Evolutionary conservation across 2,329 filamentous ascomycete genomes (phyloP), one percentile per base, ranked within the genome.

Genomic region (Stagonosporopsis vannaccii): DNA sequence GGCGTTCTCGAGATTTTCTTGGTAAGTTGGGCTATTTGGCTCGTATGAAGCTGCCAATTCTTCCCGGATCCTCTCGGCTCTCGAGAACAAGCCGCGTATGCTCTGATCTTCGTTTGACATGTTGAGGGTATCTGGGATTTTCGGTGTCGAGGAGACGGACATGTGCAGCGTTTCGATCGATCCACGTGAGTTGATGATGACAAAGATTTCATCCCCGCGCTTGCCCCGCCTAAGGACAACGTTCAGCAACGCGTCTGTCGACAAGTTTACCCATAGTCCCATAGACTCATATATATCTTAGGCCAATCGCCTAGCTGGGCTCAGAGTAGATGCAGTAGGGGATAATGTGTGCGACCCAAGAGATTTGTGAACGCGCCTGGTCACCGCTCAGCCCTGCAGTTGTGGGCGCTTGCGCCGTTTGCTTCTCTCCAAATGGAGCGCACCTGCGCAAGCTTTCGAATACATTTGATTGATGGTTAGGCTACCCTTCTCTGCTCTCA

Each of bases 1-100:
- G 36, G 90, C 85, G 35, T 82, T 77, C 57, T 81, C 80, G 64
- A 97, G 83, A 67, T 87, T 86, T 63, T 88, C 83, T 71, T 86
- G 86, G 78, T 89, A 94, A 51, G 80, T 76, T 30, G 86, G 79
- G 22, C 85, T 87, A 63, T 85, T 90, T 54, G 85, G 84, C 70
- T 90, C 85, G 65, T 82, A 84, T n/a, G 84, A 81, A 51, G 79
- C 79, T 63, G 91, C 88, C 47, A 97, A 75, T 36, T 76, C 76
- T 56, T 79, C 73, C 45, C 85, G 83, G 51, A 82, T 79, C 22
- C 73, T 73, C 63, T 88, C 87, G 25, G 86, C 87, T 3, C 79
- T 75, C 25, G 70, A 63, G 60, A 85, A 87, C 5, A 87, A 75
- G 2, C 80, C 77, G 44, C 82, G 80, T 25, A 90, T 81, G 62